These are phyloP conservation scores for Phytophthora kernoviae DNA, from an alignment of 352 stramenopile species.

Conservation along the genomic window DNA sequence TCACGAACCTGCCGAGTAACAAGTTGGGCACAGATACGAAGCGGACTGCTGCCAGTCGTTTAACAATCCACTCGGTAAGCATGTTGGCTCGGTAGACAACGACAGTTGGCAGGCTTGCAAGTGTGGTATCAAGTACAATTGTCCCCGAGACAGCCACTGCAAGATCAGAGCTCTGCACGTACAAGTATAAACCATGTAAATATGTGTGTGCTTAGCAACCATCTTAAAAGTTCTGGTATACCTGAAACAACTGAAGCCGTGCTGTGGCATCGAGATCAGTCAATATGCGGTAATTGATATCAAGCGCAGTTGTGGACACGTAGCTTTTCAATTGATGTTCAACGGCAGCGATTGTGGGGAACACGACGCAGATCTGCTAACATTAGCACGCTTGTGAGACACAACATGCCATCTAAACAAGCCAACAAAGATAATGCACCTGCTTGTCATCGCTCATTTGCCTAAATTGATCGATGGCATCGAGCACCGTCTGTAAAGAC, in stretches of 20 bases:
- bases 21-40: conserved; percentile 84
- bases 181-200: too few relatives aligned
- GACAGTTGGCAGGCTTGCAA: conserved; percentile 60
- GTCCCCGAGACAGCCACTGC: conserved; percentile 75
- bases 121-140: conserved; percentile 66
- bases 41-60: conserved; percentile 55
- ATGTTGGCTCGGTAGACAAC: conserved; percentile 76
- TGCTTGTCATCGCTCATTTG: conserved; percentile 11
- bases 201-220: too few relatives aligned
- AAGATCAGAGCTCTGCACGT: conserved; percentile 43
- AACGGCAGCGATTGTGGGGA: conserved; percentile 59
- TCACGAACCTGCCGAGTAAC: conserved; percentile 51
- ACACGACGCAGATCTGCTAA: conserved; percentile 56
- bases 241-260: conserved; percentile 40
- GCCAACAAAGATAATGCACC: conserved; percentile 3
- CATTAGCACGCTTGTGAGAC: conserved; percentile 5
- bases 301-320: conserved; percentile 4
- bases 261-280: conserved; percentile 24
- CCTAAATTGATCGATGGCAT: conserved; percentile 48
- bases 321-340: conserved; percentile 27
- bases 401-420: neutral
- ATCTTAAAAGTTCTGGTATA: too few relatives aligned
- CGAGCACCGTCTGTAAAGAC: conserved; percentile 41
- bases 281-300: conserved; percentile 21
- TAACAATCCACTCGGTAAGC: conserved; percentile 61